Conservation (phyloP, 2,329 filamentous ascomycete genomes). For the Leptographium flavum region DNA sequence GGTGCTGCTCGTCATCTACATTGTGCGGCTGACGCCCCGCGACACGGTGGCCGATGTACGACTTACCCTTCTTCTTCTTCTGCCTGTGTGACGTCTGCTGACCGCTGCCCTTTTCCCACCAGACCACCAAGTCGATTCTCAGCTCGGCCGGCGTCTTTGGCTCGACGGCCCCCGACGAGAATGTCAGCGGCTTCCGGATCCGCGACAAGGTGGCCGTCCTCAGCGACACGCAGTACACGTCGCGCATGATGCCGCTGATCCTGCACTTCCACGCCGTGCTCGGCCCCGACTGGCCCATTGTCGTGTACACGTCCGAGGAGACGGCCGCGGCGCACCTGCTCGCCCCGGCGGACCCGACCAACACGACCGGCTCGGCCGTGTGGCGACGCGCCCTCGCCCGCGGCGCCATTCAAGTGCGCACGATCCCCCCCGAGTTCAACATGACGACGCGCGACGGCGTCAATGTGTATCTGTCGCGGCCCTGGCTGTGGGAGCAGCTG, state of each 20-base stretch:
- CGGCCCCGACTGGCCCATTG: constrained; percentile 28
- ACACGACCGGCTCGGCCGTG: constrained; percentile 15
- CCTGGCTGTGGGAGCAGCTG: constrained; percentile 24
- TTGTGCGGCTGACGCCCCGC: constrained; percentile 7
- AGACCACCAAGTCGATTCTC: constrained; percentile 6
- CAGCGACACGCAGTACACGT: constrained; percentile 27
- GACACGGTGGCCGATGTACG: constrained; percentile 6
- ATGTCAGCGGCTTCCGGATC: constrained; percentile 2
- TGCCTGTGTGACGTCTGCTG: background rate
- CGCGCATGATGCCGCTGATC: constrained; percentile 21
- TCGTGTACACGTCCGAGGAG: constrained; percentile 25
- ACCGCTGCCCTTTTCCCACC: background rate
- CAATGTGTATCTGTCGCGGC: constrained; percentile 20
- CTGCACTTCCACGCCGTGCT: constrained; percentile 21
- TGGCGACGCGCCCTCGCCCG: constrained; percentile 21
- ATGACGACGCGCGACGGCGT: constrained; percentile 21
- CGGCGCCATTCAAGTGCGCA: constrained; percentile 22
- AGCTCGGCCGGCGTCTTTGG: background rate
- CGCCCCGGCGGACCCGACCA: too few relatives aligned
- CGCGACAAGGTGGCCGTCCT: constrained; percentile 13
- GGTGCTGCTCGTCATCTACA: constrained; percentile 9
- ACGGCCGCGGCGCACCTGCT: constrained; percentile 8
- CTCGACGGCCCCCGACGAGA: background rate
- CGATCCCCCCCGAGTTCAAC: constrained; percentile 20
- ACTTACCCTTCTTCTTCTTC: background rate